Conservation (phyloP, 2,329 filamentous ascomycete genomes). For the Hymenoscyphus fructigenus region DNA sequence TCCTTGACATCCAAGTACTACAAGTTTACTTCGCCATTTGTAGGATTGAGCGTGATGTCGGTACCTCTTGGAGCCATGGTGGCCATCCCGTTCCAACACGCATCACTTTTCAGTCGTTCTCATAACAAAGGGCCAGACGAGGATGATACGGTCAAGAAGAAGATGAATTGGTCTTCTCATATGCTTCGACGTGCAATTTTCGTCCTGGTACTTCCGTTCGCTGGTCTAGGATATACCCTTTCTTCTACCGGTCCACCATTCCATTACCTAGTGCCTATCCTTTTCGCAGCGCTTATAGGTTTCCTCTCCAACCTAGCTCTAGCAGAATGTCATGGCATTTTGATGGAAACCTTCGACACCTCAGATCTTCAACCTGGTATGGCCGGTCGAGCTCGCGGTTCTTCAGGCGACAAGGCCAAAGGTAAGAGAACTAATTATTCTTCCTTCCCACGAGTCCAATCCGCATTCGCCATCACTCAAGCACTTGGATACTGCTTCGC, state of each 20-base stretch:
- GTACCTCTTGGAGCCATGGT: constrained; percentile 68
- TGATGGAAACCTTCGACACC: constrained; percentile 83
- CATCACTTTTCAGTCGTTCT: constrained; percentile 65
- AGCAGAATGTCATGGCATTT: constrained; percentile 71
- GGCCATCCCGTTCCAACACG: constrained; percentile 73
- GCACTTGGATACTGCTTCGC: constrained; percentile 68
- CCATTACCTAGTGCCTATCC: constrained; percentile 61
- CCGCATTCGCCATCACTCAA: constrained; percentile 71
- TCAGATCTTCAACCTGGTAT: constrained; percentile 74
- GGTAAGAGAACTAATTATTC: constrained; percentile 67
- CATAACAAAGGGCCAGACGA: constrained; percentile 58
- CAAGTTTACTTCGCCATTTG: constrained; percentile 59
- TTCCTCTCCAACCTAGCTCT: constrained; percentile 73
- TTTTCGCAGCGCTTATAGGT: constrained; percentile 65
- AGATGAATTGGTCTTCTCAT: constrained; percentile 70
- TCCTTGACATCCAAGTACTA: constrained; percentile 71
- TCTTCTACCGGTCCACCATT: constrained; percentile 62
- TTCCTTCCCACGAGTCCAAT: constrained; percentile 70
- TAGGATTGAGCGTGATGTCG: constrained; percentile 65
- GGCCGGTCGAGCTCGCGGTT: constrained; percentile 54
- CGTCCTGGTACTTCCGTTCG: constrained; percentile 64
- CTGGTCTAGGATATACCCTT: constrained; percentile 65
- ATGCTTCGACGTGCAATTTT: constrained; percentile 67
- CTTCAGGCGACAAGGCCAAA: constrained; percentile 45
- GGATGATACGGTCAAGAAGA: constrained; percentile 65